Conservation (phyloP, 1,139 yeast species). For the Blastobotrys buckinghamii region DNA sequence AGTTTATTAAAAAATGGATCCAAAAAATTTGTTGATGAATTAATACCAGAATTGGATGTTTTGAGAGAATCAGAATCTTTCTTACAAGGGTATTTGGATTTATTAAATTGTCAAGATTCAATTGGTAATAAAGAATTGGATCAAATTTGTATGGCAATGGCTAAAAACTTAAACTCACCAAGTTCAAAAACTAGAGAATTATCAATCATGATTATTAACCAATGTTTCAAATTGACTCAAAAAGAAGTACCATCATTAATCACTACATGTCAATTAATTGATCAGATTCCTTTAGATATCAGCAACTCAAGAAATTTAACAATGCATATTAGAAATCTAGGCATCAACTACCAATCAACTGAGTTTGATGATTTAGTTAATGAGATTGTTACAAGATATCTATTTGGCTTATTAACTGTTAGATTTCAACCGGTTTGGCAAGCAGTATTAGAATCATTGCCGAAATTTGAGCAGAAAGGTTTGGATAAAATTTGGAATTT, state of each 20-base stretch:
- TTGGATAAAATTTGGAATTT: slow-evolving; percentile 53
- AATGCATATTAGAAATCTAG: slow-evolving; percentile 60
- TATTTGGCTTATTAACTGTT: slow-evolving; percentile 70
- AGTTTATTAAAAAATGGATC: not conserved
- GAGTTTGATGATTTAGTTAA: slow-evolving; percentile 38
- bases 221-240: slow-evolving; percentile 30
- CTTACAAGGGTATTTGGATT: slow-evolving; percentile 14
- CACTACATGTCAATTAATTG: slow-evolving; percentile 50
- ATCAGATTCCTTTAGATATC: slow-evolving; percentile 64
- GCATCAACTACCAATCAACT: slow-evolving; percentile 40
- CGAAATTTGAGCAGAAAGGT: slow-evolving; percentile 41
- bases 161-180: slow-evolving; percentile 38
- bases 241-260: slow-evolving; percentile 28
- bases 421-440: slow-evolving; percentile 85
- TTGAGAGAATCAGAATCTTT: slow-evolving; percentile 14
- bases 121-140: slow-evolving; percentile 1
- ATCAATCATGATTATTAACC: slow-evolving; percentile 40
- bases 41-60: not conserved
- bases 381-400: slow-evolving; percentile 45
- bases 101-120: not conserved
- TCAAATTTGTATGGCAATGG: not conserved
- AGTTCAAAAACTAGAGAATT: slow-evolving; percentile 43
- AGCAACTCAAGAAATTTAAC: slow-evolving; percentile 72
- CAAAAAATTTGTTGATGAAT: not conserved
- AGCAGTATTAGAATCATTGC: slow-evolving; percentile 58